Percentiles rank a stretch among this genome's conserved stretches.
phyloP scores from a whole-genome alignment of 2,329 filamentous ascomycete genomes.

The Elsinoe australis region DNA sequence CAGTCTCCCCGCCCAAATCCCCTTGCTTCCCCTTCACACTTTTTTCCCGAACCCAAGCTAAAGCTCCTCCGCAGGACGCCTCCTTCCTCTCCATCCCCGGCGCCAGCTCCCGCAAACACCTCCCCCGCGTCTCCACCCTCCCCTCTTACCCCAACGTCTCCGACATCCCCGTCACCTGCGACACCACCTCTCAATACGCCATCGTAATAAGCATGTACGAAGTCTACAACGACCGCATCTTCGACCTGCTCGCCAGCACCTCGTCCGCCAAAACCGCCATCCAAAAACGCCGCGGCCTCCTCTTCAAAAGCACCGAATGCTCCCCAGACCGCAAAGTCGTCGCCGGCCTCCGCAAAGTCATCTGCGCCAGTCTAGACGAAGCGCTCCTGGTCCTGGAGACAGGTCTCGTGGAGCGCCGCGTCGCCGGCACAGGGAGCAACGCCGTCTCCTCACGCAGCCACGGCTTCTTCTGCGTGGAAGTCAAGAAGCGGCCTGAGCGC shows the following conservation, averaged over 20 bases:
- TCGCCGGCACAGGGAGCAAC: slow-evolving; percentile 87
- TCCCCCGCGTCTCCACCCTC: slow-evolving; percentile 62
- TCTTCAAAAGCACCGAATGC: slow-evolving; percentile 86
- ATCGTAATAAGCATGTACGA: slow-evolving; percentile 97
- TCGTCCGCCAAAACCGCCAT: slow-evolving; percentile 49
- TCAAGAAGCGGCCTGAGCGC: slow-evolving; percentile 63
- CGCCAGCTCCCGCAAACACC: slow-evolving; percentile 46
- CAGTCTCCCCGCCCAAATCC: slow-evolving; percentile 20
- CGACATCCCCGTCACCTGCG: slow-evolving; percentile 58
- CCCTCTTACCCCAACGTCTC: slow-evolving; percentile 69
- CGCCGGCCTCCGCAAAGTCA: slow-evolving; percentile 80
- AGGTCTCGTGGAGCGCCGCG: slow-evolving; percentile 75
- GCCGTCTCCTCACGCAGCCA: slow-evolving; percentile 87
- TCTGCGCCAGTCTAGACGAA: slow-evolving; percentile 74
- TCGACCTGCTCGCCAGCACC: slow-evolving; percentile 70
- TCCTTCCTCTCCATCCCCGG: slow-evolving; percentile 34
- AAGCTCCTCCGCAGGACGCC: slow-evolving; percentile 18
- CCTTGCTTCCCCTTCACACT: slow-evolving; percentile 18
- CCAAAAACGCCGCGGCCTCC: slow-evolving; percentile 61
- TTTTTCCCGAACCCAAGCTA: slow-evolving; percentile 15
- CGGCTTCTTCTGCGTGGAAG: slow-evolving; percentile 91
- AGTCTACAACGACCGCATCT: slow-evolving; percentile 97
- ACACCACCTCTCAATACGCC: slow-evolving; percentile 68
- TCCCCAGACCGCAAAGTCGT: slow-evolving; percentile 92
- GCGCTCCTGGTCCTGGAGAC: slow-evolving; percentile 85